Percentiles rank a stretch among this genome's conserved stretches.
Evolutionary conservation across 2,329 filamentous ascomycete genomes (phyloP).

Genomic region (Claviceps monticola): DNA sequence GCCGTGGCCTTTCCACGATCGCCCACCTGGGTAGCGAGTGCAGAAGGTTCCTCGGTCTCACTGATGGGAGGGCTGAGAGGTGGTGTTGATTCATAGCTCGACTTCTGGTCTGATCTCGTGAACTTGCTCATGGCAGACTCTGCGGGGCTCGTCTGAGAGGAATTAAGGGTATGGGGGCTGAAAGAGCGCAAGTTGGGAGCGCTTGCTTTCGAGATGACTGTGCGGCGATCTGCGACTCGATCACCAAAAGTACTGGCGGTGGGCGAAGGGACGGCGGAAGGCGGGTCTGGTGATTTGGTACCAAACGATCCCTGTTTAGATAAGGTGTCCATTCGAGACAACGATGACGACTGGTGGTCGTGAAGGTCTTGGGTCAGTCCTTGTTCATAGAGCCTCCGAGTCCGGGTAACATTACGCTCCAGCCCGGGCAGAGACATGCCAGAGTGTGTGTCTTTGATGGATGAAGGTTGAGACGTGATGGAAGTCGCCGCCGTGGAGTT

Average conservation of each 20-base stretch:
- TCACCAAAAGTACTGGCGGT: conserved; percentile 29
- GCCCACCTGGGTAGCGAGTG: conserved; percentile 55
- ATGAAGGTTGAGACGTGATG: conserved; percentile 47
- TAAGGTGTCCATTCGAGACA: conserved; percentile 69
- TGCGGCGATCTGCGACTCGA: conserved; percentile 31
- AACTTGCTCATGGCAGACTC: conserved; percentile 24
- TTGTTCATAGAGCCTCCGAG: conserved; percentile 69
- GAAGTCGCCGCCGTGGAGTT: conserved; percentile 84
- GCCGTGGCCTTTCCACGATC: conserved; percentile 76
- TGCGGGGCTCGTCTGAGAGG: conserved; percentile 23
- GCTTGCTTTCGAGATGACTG: conserved; percentile 42
- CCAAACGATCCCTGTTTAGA: conserved; percentile 45
- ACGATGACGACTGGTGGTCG: conserved; percentile 62
- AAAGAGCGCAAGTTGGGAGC: conserved; percentile 53
- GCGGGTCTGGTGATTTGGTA: conserved; percentile 35
- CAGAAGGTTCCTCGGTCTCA: conserved; percentile 52
- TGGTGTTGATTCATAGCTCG: conserved; percentile 20
- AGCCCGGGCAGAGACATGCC: conserved; percentile 27
- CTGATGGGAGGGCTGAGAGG: conserved; percentile 46
- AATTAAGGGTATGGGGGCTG: conserved; percentile 31
- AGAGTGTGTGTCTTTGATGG: conserved; percentile 34
- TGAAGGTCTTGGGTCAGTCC: conserved; percentile 66
- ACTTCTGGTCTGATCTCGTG: conserved; percentile 19
- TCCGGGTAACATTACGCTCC: conserved; percentile 56
- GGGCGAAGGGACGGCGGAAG: conserved; percentile 32